These are phyloP conservation scores for Epichloe sibirici DNA, from an alignment of 2,329 filamentous ascomycete genomes.

Conservation along the genomic window DNA sequence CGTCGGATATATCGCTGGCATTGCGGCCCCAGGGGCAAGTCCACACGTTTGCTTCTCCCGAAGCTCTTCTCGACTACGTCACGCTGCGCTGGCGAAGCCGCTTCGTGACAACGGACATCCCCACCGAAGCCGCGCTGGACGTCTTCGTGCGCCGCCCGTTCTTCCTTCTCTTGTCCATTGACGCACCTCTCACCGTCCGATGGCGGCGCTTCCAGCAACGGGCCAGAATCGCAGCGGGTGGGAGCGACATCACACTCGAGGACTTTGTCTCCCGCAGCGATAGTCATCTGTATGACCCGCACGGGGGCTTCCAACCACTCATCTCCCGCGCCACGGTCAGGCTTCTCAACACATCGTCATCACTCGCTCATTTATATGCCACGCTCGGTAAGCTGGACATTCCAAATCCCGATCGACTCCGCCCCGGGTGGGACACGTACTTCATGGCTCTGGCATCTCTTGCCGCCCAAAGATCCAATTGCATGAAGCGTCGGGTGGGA, in stretches of 20 bases:
- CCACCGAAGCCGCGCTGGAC: constrained; percentile 61
- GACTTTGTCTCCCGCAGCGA: constrained; percentile 52
- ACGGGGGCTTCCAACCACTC: constrained; percentile 57
- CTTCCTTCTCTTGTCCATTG: constrained; percentile 84
- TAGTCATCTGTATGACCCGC: constrained; percentile 58
- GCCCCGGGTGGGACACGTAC: constrained; percentile 91
- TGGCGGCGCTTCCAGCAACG: constrained; percentile 61
- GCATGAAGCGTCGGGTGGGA: constrained; percentile 94
- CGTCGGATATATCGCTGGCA: constrained; percentile 15
- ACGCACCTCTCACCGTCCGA: constrained; percentile 74
- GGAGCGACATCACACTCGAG: constrained; percentile 32
- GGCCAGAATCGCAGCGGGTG: constrained; percentile 9
- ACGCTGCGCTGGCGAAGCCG: constrained; percentile 71
- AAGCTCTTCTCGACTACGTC: constrained; percentile 69
- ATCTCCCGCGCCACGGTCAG: constrained; percentile 73
- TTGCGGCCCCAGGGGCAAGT: constrained; percentile 11
- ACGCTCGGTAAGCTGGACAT: constrained; percentile 67
- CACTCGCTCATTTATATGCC: constrained; percentile 57
- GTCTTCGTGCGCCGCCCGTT: constrained; percentile 70
- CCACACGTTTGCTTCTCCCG: constrained; percentile 45
- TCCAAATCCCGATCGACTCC: constrained; percentile 63
- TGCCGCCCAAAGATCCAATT: constrained; percentile 83
- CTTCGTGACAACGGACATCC: constrained; percentile 79
- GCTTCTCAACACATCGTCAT: constrained; percentile 71
- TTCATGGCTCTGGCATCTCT: constrained; percentile 96